Base-by-base conservation (phyloP, 2,329 filamentous ascomycete species). In the Apiospora hydei region DNA sequence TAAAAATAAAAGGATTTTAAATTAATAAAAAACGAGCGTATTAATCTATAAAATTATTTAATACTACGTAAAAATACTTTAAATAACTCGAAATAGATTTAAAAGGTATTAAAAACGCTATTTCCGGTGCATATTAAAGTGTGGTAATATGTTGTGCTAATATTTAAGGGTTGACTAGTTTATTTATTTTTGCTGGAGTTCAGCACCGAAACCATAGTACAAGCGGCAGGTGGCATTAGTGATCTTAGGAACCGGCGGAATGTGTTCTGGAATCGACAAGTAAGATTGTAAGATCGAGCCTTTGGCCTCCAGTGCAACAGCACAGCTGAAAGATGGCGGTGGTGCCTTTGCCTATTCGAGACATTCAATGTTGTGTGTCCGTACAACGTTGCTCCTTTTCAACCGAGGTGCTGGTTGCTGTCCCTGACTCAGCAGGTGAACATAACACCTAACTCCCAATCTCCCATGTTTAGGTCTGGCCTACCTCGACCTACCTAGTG, bases 391-490 rank as follows among this genome's bases (percentile, higher is more conserved):
- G 57, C 30, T 38, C n/a, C 34, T 18, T n/a, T n/a, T 64, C 7
- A 30, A 8, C 13, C 53, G 16, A 30, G 30, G 53, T 7, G 21
- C 16, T 18, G 26, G 16, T 41, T 64, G 8, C 21, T 41, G 57
- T 64, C 21, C 57, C 57, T 64, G 57, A 64, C 18, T 64, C 57
- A 64, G 57, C 34, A 64, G 41, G 57, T 38, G 34, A 64, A 64
- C 57, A 41, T n/a, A 64, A 41, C 34, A 64, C 57, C 41, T 41
- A 64, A 64, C 8, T 57, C 26, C 30, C 57, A 64, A 64, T 64
- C 34, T 41, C 57, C 53, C 30, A 38, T 38, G 16, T 64, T 34
- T 64, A 64, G 57, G 30, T 64, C 57, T 41, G 57, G 38, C 30
- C 53, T 61, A 61, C 53, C 53, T 16, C 8, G 30, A 57, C 53